Evolutionary conservation across 148 eudicot species (phyloP).

Genomic region (Selenicereus undatus): DNA sequence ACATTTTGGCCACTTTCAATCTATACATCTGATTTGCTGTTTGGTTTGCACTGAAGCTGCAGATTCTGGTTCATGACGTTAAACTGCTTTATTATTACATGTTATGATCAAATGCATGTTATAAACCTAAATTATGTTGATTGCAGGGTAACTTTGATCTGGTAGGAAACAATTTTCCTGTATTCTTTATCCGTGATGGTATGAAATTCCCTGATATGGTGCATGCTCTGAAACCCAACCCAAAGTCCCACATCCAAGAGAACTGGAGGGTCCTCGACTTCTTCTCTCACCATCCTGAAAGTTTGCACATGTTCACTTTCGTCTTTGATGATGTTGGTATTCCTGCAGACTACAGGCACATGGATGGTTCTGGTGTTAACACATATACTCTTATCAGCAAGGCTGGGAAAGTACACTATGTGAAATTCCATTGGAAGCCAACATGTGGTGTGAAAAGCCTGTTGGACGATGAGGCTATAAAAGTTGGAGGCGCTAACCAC

Average conservation of each 20-base stretch:
- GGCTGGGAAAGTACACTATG: slow-evolving; percentile 75
- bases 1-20: background rate
- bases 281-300: slow-evolving; percentile 93
- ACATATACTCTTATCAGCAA: slow-evolving; percentile 72
- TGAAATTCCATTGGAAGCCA: slow-evolving; percentile 97
- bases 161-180: slow-evolving; percentile 97
- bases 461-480: slow-evolving; percentile 79
- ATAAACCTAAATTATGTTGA: background rate
- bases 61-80: background rate
- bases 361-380: slow-evolving; percentile 94
- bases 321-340: slow-evolving; percentile 81
- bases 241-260: slow-evolving; percentile 94
- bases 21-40: background rate
- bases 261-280: slow-evolving; percentile 91
- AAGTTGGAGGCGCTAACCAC: slow-evolving; percentile 86
- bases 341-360: slow-evolving; percentile 85
- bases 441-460: slow-evolving; percentile 85
- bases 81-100: background rate
- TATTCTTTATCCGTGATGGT: slow-evolving; percentile 85
- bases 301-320: slow-evolving; percentile 77
- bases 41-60: background rate
- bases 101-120: background rate
- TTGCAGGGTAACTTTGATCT: slow-evolving; percentile 89
- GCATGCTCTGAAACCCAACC: slow-evolving; percentile 91
- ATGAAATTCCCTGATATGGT: slow-evolving; percentile 93